These are phyloP conservation scores for Pythium aristosporum DNA, from an alignment of 352 stramenopile species.

Conservation along the genomic window DNA sequence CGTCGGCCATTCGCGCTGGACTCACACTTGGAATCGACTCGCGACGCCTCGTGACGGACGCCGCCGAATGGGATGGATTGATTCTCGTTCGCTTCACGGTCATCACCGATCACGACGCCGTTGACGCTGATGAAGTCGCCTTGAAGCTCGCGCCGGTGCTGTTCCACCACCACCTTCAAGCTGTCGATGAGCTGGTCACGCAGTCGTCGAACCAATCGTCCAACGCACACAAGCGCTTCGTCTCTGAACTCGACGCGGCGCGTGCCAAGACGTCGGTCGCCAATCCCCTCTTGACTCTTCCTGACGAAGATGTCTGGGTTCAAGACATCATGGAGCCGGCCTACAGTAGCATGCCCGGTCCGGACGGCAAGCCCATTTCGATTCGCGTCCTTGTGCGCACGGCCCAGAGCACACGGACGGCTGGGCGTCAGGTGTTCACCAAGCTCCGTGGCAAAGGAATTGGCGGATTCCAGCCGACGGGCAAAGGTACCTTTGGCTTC, in stretches of 20 bases:
- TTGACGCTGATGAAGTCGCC: conserved; percentile 11
- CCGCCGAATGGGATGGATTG: conserved; percentile 7
- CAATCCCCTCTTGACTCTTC: conserved; percentile 5
- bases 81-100: conserved; percentile 17
- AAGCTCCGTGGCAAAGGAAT: conserved; percentile 8
- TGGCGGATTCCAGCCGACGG: conserved; percentile 10
- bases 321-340: conserved; percentile 22
- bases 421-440: conserved; percentile 19
- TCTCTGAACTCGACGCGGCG: conserved; percentile 9
- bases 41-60: conserved; percentile 10
- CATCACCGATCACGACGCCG: background rate
- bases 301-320: conserved; percentile 7
- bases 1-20: conserved; percentile 9
- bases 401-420: conserved; percentile 11
- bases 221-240: conserved; percentile 6
- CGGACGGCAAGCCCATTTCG: conserved; percentile 7
- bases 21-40: conserved; percentile 18
- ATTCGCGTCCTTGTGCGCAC: conserved; percentile 16
- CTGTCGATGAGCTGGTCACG: conserved; percentile 13
- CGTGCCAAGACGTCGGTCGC: conserved; percentile 6
- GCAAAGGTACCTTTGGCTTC: conserved; percentile 19
- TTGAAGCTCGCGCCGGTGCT: conserved; percentile 19
- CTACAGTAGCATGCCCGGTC: conserved; percentile 18
- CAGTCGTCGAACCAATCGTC: conserved; percentile 13
- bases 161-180: conserved; percentile 20